Conservation (phyloP, 805 yeast genomes). For the Torulaspora indica region DNA sequence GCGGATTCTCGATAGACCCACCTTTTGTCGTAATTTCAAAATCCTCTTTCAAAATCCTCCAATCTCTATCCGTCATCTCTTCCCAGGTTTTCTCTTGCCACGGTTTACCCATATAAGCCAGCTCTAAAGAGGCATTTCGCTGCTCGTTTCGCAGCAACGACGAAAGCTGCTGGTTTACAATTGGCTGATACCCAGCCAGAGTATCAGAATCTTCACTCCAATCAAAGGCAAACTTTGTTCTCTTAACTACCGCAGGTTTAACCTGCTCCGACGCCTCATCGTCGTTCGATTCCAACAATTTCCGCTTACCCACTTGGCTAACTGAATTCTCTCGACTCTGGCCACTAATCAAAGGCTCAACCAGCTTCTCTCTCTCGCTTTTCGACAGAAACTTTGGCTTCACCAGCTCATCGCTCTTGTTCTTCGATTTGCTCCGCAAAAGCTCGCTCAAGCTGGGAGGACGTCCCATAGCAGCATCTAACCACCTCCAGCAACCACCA, state of each 20-base stretch:
- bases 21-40: slow-evolving; percentile 58
- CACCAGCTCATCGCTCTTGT: slow-evolving; percentile 1
- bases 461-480: slow-evolving; percentile 22
- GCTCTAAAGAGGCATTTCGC: slow-evolving; percentile 16
- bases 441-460: slow-evolving; percentile 40
- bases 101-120: slow-evolving; percentile 30
- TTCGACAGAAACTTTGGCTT: slow-evolving; percentile 46
- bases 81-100: slow-evolving; percentile 67
- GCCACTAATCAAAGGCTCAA: slow-evolving; percentile 9
- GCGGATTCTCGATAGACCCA: slow-evolving; percentile 44
- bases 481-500: neutral
- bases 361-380: slow-evolving; percentile 40
- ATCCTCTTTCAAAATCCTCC: slow-evolving; percentile 84
- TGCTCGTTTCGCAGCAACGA: slow-evolving; percentile 16
- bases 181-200: slow-evolving; percentile 40
- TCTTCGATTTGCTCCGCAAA: slow-evolving; percentile 24
- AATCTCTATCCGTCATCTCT: slow-evolving; percentile 76
- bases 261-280: neutral
- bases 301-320: neutral
- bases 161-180: slow-evolving; percentile 29
- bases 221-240: slow-evolving; percentile 52
- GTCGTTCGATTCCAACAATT: neutral
- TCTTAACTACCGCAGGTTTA: neutral
- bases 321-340: neutral
- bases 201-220: slow-evolving; percentile 75